Percentiles rank a stretch among this genome's conserved stretches.
These are phyloP conservation scores for Macrolepiota fuliginosa DNA, from an alignment of 768 basidiomycete species.

Conservation along the genomic window DNA sequence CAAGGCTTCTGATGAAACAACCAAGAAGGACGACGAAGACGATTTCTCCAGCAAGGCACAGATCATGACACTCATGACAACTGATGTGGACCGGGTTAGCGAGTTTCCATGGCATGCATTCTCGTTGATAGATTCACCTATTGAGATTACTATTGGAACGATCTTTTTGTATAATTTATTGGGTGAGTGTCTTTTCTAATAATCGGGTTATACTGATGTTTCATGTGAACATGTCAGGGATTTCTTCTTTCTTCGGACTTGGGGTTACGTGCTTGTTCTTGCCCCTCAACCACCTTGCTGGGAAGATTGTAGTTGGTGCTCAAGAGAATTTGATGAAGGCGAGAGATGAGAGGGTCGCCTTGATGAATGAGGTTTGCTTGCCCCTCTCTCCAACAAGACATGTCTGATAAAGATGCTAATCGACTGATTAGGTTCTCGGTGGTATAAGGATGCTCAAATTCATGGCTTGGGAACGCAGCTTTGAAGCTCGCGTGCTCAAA, in stretches of 20 bases:
- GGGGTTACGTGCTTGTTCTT: constrained; percentile 68
- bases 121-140: constrained; percentile 76
- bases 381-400: not conserved
- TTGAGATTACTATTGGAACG: constrained; percentile 74
- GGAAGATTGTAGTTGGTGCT: constrained; percentile 64
- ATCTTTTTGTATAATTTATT: constrained; percentile 76
- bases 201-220: not conserved
- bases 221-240: constrained; percentile 29
- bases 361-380: constrained; percentile 74
- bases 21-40: constrained; percentile 41
- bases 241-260: constrained; percentile 77
- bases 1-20: constrained; percentile 15
- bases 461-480: constrained; percentile 93
- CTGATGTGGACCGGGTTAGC: constrained; percentile 87
- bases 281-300: constrained; percentile 83
- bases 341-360: constrained; percentile 82
- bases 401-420: not conserved
- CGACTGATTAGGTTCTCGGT: constrained; percentile 61
- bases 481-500: constrained; percentile 70
- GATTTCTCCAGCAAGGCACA: constrained; percentile 70
- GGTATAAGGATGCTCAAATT: constrained; percentile 96
- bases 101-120: constrained; percentile 83
- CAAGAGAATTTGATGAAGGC: constrained; percentile 91
- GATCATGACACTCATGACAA: constrained; percentile 96
- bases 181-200: constrained; percentile 36